These are phyloP conservation scores for Venturia aucupariae DNA, from an alignment of 2,329 filamentous ascomycete genomes.

Conservation along the genomic window DNA sequence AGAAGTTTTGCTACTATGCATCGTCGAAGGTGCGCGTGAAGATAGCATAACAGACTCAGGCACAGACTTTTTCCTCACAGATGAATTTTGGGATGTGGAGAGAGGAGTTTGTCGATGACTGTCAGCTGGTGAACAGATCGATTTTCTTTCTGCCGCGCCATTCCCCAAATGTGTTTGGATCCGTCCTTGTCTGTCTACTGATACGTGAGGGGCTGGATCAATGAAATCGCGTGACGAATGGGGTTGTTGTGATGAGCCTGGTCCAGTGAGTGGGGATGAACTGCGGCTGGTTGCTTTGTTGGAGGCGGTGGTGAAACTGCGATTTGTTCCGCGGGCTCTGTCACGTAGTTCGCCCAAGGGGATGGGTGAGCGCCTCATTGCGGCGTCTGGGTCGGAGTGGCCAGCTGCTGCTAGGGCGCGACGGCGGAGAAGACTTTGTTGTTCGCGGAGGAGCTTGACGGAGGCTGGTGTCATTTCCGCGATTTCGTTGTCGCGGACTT, in stretches of 20 bases:
- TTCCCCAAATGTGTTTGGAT: neutral
- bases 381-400: neutral
- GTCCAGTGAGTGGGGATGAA: neutral
- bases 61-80: neutral
- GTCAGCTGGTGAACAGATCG: neutral
- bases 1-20: neutral
- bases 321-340: neutral
- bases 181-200: neutral
- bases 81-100: neutral
- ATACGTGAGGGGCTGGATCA: neutral
- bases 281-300: neutral
- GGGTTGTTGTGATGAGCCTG: neutral
- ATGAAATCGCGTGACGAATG: neutral
- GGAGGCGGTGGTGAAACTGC: neutral
- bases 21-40: neutral
- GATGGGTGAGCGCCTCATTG: neutral
- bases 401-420: neutral
- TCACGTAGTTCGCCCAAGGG: neutral
- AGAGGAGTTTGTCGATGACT: neutral
- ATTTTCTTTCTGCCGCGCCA: neutral
- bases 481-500: neutral
- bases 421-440: conserved; percentile 1
- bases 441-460: conserved; percentile 4
- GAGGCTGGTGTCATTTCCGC: conserved; percentile 2
- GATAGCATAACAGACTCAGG: neutral